Conservation (phyloP, 2,329 filamentous ascomycete genomes). For the Aspergillus awamori region DNA sequence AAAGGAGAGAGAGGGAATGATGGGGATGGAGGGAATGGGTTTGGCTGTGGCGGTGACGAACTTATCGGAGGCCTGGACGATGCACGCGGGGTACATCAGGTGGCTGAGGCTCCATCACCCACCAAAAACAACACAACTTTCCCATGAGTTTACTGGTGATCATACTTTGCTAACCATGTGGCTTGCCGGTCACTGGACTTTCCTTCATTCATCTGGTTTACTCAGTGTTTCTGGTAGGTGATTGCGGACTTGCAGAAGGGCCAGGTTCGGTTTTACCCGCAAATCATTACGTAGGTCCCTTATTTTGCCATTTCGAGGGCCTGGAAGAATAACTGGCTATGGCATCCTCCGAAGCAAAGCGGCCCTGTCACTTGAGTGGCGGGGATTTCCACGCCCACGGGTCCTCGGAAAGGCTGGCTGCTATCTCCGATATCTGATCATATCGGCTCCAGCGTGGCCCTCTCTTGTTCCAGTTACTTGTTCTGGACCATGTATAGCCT, state of each 20-base stretch:
- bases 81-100: constrained; percentile 26
- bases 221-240: background rate
- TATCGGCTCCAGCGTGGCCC: background rate
- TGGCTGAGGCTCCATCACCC: constrained; percentile 20
- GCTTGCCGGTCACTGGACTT: background rate
- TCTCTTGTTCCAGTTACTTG: background rate
- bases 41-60: background rate
- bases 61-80: background rate
- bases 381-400: background rate
- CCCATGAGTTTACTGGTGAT: background rate
- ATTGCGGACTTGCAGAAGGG: background rate
- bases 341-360: background rate
- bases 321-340: background rate
- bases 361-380: background rate
- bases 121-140: background rate
- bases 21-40: background rate
- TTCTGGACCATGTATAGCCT: background rate
- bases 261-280: background rate
- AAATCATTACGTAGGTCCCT: background rate
- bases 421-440: background rate
- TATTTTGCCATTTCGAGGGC: background rate
- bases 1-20: background rate
- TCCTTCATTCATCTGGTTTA: background rate
- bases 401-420: background rate
- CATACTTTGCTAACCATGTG: background rate